These are phyloP conservation scores for Candida krabiensis DNA, from an alignment of 805 yeast genomes.

Conservation along the genomic window DNA sequence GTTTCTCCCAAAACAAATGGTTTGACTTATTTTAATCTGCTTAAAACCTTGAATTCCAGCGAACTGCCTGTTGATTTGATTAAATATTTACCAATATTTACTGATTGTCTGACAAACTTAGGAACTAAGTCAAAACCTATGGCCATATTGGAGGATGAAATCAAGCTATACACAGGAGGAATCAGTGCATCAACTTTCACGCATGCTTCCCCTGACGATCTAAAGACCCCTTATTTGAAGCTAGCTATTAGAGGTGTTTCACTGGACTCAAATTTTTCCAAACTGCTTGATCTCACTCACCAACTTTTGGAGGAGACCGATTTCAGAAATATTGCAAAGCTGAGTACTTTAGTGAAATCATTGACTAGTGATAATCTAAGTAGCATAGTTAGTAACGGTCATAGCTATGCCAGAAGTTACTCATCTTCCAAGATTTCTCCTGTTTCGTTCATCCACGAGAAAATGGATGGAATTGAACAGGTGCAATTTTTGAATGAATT, in stretches of 20 bases:
- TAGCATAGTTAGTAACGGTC: slow-evolving; percentile 84
- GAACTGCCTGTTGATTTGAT: slow-evolving; percentile 60
- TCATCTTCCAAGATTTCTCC: slow-evolving; percentile 65
- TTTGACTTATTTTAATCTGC: slow-evolving; percentile 70
- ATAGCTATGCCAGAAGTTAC: slow-evolving; percentile 70
- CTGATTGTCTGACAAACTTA: slow-evolving; percentile 76
- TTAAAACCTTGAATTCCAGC: slow-evolving; percentile 52
- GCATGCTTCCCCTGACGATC: slow-evolving; percentile 52
- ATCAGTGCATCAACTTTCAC: slow-evolving; percentile 61
- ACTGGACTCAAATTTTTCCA: slow-evolving; percentile 58
- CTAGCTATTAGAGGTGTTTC: slow-evolving; percentile 69
- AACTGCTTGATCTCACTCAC: slow-evolving; percentile 64
- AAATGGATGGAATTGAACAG: slow-evolving; percentile 74
- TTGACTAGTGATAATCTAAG: slow-evolving; percentile 77
- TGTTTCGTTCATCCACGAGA: slow-evolving; percentile 60
- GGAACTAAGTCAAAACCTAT: slow-evolving; percentile 76
- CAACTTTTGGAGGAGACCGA: slow-evolving; percentile 71
- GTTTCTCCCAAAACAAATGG: slow-evolving; percentile 63
- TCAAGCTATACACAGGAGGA: slow-evolving; percentile 85
- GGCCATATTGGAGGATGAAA: slow-evolving; percentile 82
- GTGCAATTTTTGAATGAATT: slow-evolving; percentile 66
- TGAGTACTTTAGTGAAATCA: slow-evolving; percentile 70
- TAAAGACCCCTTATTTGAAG: slow-evolving; percentile 48
- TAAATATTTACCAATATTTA: slow-evolving; percentile 73
- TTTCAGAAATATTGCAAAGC: slow-evolving; percentile 63